Conservation (phyloP, 2,329 filamentous ascomycete genomes). For the Neophaeococcomyces aloes region DNA sequence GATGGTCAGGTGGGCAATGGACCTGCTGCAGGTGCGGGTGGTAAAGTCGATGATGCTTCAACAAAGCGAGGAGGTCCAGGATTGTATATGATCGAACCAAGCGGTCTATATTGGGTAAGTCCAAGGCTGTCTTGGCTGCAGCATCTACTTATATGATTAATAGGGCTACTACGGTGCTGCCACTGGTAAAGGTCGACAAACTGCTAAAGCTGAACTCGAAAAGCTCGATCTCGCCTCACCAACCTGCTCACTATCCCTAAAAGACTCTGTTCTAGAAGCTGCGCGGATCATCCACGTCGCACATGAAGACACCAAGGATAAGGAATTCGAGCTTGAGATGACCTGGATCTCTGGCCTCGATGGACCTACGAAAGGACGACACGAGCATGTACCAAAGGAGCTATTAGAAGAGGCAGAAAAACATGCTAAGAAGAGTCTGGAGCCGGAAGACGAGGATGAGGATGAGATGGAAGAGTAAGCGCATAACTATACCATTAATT, state of each 20-base stretch:
- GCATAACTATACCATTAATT: background rate
- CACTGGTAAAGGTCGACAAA: constrained; percentile 91
- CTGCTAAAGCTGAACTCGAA: constrained; percentile 95
- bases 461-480: constrained; percentile 33
- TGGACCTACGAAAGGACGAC: constrained; percentile 83
- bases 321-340: constrained; percentile 99
- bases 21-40: constrained; percentile 67
- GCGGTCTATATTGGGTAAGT: constrained; percentile 79
- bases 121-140: constrained; percentile 19
- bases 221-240: constrained; percentile 80
- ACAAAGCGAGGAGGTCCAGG: constrained; percentile 72
- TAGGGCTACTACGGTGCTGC: constrained; percentile 94
- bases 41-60: constrained; percentile 56
- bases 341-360: constrained; percentile 83
- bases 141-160: constrained; percentile 3
- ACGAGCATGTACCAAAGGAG: constrained; percentile 86
- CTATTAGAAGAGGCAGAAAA: constrained; percentile 84
- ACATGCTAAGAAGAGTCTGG: constrained; percentile 80
- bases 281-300: constrained; percentile 94
- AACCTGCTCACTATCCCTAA: constrained; percentile 55
- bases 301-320: constrained; percentile 98
- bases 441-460: constrained; percentile 65
- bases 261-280: constrained; percentile 89
- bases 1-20: constrained; percentile 84
- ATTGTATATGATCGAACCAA: constrained; percentile 98